These are phyloP conservation scores for Zymoseptoria brevis DNA, from an alignment of 2,329 filamentous ascomycete species.

Conservation along the genomic window DNA sequence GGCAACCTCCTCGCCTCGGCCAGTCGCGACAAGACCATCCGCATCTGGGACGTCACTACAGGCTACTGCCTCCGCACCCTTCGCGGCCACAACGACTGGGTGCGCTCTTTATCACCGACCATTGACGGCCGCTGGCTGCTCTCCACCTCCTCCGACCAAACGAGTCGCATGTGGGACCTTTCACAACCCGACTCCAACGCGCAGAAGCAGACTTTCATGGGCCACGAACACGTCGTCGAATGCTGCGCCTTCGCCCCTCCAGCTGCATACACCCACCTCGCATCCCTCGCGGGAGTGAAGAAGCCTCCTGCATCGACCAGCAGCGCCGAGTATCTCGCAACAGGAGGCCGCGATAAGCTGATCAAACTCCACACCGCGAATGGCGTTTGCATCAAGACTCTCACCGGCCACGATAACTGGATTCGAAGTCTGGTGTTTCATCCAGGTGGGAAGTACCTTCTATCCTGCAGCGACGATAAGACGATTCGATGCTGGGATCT, in stretches of 20 bases:
- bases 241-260: constrained; percentile 82
- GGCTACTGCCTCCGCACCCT: constrained; percentile 91
- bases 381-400: constrained; percentile 74
- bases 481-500: constrained; percentile 92
- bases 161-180: constrained; percentile 77
- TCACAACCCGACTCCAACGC: constrained; percentile 56
- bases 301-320: constrained; percentile 67
- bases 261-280: constrained; percentile 67
- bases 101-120: constrained; percentile 78
- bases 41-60: constrained; percentile 88
- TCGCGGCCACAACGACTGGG: constrained; percentile 78
- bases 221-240: constrained; percentile 79
- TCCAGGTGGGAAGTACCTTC: constrained; percentile 80
- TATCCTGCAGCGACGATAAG: constrained; percentile 84
- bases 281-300: constrained; percentile 71
- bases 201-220: constrained; percentile 65
- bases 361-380: constrained; percentile 84
- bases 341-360: constrained; percentile 80
- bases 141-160: constrained; percentile 75
- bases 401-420: constrained; percentile 92
- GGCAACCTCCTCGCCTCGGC: constrained; percentile 81
- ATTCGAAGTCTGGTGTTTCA: constrained; percentile 80
- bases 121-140: constrained; percentile 75
- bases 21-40: constrained; percentile 73
- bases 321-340: constrained; percentile 80